Evolutionary conservation across 2,329 filamentous ascomycete genomes (phyloP).

Genomic region (Sporothrix brasiliensis): DNA sequence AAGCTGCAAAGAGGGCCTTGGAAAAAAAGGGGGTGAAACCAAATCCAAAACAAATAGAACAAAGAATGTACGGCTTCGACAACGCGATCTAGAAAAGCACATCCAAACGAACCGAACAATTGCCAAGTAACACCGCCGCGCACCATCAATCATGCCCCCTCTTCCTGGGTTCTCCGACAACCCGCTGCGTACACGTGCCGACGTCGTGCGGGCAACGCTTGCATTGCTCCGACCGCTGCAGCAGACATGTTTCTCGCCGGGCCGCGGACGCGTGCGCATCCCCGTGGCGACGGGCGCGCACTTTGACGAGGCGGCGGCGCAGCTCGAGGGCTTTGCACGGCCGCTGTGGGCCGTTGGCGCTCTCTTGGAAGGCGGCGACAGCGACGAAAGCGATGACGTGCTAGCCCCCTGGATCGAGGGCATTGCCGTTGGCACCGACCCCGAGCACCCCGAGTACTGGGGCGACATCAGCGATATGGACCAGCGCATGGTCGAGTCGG

Average conservation of each 20-base stretch:
- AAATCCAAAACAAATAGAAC: neutral
- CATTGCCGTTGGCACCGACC: conserved; percentile 43
- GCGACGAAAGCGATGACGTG: neutral
- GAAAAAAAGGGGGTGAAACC: neutral
- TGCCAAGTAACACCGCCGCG: neutral
- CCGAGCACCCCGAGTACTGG: conserved; percentile 50
- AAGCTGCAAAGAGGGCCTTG: neutral
- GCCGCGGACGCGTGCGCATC: conserved; percentile 45
- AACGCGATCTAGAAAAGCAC: neutral
- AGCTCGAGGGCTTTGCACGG: conserved; percentile 51
- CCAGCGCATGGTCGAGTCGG: conserved; percentile 59
- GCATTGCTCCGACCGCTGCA: conserved; percentile 44
- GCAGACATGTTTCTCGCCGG: conserved; percentile 42
- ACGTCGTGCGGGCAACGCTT: conserved; percentile 44
- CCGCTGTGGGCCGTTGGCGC: conserved; percentile 42
- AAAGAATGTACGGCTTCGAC: neutral
- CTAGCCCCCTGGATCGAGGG: conserved; percentile 42
- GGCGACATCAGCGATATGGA: conserved; percentile 50
- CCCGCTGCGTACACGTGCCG: conserved; percentile 43
- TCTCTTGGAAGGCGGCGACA: conserved; percentile 20
- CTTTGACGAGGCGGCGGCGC: conserved; percentile 51
- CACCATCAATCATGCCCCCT: conserved; percentile 42
- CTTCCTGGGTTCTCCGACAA: conserved; percentile 50
- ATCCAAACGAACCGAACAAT: neutral
- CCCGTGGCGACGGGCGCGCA: conserved; percentile 46